Evolutionary conservation across 441 rosid species (phyloP), one percentile per base, ranked within the genome.

Genomic region (Breynia disticha): DNA sequence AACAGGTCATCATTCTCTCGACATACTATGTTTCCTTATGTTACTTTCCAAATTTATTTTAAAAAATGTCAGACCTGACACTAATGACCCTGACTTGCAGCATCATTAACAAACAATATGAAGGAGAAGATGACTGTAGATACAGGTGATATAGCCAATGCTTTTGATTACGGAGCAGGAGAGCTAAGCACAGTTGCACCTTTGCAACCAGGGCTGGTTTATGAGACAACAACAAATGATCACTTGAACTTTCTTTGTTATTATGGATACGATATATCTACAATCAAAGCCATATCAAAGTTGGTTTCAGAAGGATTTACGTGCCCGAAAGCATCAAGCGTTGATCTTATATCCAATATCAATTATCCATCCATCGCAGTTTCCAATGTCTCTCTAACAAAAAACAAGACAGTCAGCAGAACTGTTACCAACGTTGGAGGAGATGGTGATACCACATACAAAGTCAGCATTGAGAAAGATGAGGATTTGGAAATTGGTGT

Each of bases 321-420:
- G 48, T 85, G 91, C 64, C 79, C 89, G 9, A 50, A 52, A 24
- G 76, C 73, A 4, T 80, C 84, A 3, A 75, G 55, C 46, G 9
- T 57, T 5, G 80, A 72, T 65, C 59, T 67, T 17, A 72, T 83
- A 62, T 75, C 86, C 16, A 75, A 76, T 48, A 72, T 89, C 67
- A 86, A 83, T 67, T 83, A 83, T 54, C 95, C 95, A 14, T 83
- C 95, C 2, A 83, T 89, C 24, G 72, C 79, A 10, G 69, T 86
- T 53, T 75, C 78, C 32, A 70, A 66, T 38, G 62, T 76, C 58
- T 53, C 56, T 5, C 69, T 55, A 14, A 75, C 56, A 41, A 57
- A 57, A 46, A 72, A 66, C 58, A 76, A 54, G 76, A 79, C 49
- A 16, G 50, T 86, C 18, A 60, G 47, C 16, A 75, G 94, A 68